These are phyloP conservation scores for Malus fusca DNA, from an alignment of 306 rosid genomes.

Conservation along the genomic window DNA sequence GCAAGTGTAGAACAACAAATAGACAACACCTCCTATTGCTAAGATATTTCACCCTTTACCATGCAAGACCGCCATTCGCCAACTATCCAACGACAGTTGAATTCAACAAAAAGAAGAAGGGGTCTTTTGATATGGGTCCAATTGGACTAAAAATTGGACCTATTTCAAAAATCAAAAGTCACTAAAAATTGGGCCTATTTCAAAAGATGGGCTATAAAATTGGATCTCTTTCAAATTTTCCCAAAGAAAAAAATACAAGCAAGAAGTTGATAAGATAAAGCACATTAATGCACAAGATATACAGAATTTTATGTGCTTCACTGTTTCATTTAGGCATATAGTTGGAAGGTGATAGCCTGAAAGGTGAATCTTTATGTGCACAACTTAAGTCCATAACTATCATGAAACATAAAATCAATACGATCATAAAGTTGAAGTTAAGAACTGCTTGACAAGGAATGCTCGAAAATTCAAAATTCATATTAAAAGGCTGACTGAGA, in stretches of 20 bases:
- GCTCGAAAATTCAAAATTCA: background rate
- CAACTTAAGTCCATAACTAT: too few relatives aligned
- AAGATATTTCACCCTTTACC: background rate
- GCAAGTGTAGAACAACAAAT: background rate
- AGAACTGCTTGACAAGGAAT: background rate
- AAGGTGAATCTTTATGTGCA: too few relatives aligned
- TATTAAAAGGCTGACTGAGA: background rate
- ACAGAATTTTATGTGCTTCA: background rate
- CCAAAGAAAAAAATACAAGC: background rate
- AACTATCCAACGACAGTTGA: background rate
- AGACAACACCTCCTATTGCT: background rate
- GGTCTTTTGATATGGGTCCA: too few relatives aligned
- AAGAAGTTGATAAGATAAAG: background rate
- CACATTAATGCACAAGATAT: background rate
- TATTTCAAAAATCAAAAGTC: too few relatives aligned
- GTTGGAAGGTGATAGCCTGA: background rate
- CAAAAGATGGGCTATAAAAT: too few relatives aligned
- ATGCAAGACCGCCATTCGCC: background rate
- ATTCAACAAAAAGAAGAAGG: background rate
- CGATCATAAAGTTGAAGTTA: background rate
- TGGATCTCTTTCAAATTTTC: too few relatives aligned
- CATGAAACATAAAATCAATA: too few relatives aligned
- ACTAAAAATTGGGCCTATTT: too few relatives aligned
- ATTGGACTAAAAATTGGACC: too few relatives aligned
- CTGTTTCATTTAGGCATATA: background rate